Evolutionary conservation across 495 filamentous ascomycete species (phyloP).

Genomic region (Xylaria acuta): DNA sequence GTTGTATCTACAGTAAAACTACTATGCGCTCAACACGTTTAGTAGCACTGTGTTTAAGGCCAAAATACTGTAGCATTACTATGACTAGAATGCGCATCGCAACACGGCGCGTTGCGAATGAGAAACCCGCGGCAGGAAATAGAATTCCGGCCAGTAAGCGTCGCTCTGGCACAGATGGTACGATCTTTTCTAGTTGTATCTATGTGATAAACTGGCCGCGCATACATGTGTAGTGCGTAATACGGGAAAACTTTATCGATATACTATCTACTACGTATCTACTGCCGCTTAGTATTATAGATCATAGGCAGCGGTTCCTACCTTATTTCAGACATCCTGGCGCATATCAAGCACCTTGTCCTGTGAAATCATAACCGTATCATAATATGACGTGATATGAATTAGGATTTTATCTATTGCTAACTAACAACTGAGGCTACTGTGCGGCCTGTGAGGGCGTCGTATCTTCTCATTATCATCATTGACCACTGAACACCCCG

Average conservation of each 20-base stretch:
- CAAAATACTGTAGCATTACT: not conserved
- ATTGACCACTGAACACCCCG: not conserved
- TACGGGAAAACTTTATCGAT: not conserved
- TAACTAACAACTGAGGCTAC: not conserved
- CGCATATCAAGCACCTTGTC: not conserved
- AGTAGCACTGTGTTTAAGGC: not conserved
- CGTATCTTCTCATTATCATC: constrained; percentile 9
- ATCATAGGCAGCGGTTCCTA: not conserved
- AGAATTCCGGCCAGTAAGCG: not conserved
- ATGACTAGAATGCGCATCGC: not conserved
- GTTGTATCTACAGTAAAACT: not conserved
- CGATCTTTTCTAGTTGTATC: not conserved
- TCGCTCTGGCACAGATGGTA: not conserved
- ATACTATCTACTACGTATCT: not conserved
- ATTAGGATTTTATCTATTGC: not conserved
- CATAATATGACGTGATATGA: not conserved
- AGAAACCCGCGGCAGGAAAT: not conserved
- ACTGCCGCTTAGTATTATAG: not conserved
- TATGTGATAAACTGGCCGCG: not conserved
- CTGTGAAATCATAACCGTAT: not conserved
- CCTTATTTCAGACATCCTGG: no score
- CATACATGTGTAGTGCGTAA: not conserved
- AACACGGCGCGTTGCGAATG: not conserved
- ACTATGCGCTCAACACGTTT: not conserved
- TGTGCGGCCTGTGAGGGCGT: not conserved